Conservation (phyloP, 805 yeast species). For the Candida quercuum region DNA sequence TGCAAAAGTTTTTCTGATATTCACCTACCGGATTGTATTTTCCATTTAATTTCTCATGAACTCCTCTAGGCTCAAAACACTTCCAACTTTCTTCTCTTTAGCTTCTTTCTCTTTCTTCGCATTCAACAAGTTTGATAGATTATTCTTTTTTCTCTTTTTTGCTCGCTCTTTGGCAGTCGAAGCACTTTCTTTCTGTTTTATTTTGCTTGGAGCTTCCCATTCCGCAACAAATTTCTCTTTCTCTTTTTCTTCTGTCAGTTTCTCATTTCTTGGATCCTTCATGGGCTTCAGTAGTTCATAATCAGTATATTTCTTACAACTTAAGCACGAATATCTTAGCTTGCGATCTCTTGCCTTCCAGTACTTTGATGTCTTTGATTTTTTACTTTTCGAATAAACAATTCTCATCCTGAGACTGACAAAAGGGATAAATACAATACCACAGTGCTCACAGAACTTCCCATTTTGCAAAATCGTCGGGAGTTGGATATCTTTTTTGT, state of each 20-base stretch:
- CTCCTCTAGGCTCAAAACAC: constrained; percentile 42
- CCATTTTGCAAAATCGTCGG: not conserved
- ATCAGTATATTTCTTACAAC: constrained; percentile 20
- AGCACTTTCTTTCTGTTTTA: constrained; percentile 1
- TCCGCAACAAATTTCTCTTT: constrained; percentile 18
- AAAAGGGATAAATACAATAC: constrained; percentile 24
- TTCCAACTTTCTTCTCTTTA: constrained; percentile 23
- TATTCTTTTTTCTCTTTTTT: constrained; percentile 42
- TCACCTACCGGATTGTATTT: no score
- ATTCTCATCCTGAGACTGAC: constrained; percentile 22
- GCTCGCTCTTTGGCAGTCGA: constrained; percentile 32
- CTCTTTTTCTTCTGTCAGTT: not conserved
- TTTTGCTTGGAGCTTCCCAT: constrained; percentile 15
- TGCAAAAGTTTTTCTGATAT: no score
- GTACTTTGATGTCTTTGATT: not conserved
- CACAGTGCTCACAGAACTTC: constrained; percentile 13
- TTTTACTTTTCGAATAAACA: constrained; percentile 7
- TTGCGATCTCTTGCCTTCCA: constrained; percentile 15
- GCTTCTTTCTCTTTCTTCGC: constrained; percentile 35
- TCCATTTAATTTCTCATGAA: no score
- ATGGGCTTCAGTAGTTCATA: constrained; percentile 13
- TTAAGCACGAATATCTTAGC: constrained; percentile 23
- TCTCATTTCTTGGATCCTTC: constrained; percentile 1
- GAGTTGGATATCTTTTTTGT: not conserved
- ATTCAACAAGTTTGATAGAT: constrained; percentile 35